A percentile compares a stretch with the other conserved stretches of the same genome.
phyloP scores from a whole-genome alignment of 169 alveolate species.

The Eimeria sp. region DNA sequence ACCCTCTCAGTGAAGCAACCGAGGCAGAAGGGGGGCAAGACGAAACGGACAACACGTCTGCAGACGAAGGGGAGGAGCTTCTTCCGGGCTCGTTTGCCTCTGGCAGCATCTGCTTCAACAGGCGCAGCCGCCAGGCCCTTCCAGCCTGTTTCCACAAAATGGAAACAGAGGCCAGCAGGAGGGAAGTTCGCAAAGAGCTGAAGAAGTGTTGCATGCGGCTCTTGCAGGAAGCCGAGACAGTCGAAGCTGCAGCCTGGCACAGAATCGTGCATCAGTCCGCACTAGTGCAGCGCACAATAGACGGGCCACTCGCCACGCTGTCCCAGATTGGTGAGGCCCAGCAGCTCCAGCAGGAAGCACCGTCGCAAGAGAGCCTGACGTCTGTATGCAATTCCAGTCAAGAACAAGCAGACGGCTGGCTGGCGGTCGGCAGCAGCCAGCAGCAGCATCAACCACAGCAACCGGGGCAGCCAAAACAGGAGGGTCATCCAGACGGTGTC shows the following conservation, averaged over 20 bases:
- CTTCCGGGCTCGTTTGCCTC: background rate
- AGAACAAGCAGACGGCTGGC: background rate
- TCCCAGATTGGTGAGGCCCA: slow-evolving; percentile 39
- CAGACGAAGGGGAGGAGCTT: background rate
- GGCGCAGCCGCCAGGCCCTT: background rate
- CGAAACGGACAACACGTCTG: background rate
- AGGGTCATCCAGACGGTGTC: background rate
- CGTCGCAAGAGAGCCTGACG: background rate
- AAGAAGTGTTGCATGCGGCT: slow-evolving; percentile 31
- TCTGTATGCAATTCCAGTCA: background rate
- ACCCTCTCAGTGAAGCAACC: background rate
- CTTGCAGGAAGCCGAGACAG: slow-evolving; percentile 20
- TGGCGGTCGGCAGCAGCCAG: background rate
- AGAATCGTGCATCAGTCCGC: slow-evolving; percentile 23
- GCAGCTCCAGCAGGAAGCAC: slow-evolving; percentile 33
- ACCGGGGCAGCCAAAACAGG: background rate
- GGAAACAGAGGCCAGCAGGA: background rate
- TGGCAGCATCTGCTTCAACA: background rate
- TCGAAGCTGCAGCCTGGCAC: slow-evolving; percentile 21
- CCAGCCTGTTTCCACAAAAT: background rate
- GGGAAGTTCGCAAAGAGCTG: background rate
- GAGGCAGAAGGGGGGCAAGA: background rate
- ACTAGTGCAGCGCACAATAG: slow-evolving; percentile 50
- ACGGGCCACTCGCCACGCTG: slow-evolving; percentile 34
- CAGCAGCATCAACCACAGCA: slow-evolving; percentile 24